These are phyloP conservation scores for Herpetomonas tarakana DNA, from an alignment of 208 protist genomes.

Conservation along the genomic window DNA sequence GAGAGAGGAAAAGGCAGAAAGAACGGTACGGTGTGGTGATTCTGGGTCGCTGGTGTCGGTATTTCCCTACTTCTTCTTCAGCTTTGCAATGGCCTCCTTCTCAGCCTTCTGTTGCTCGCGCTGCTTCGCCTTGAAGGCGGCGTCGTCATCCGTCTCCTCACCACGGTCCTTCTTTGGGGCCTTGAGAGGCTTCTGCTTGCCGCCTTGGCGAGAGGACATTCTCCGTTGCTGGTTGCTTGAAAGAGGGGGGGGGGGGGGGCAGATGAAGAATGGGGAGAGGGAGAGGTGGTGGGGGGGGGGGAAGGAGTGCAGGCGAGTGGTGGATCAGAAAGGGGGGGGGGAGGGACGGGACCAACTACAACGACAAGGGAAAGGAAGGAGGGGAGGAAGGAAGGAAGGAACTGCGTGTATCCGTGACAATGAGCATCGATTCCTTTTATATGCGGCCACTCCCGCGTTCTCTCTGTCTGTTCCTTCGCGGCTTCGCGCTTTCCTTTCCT, in stretches of 20 bases:
- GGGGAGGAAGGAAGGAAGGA: neutral
- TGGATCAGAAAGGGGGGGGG: too few relatives aligned
- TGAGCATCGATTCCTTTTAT: too few relatives aligned
- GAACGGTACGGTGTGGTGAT: too few relatives aligned
- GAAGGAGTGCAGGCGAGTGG: neutral
- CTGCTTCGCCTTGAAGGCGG: conserved; percentile 73
- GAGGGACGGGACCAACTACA: neutral
- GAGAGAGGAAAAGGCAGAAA: too few relatives aligned
- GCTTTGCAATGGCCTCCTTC: conserved; percentile 85
- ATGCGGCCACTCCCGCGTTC: too few relatives aligned
- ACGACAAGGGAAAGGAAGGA: neutral
- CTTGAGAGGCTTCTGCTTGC: conserved; percentile 90
- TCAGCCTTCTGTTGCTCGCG: conserved; percentile 84
- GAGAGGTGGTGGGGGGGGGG: neutral
- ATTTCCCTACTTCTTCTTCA: conserved; percentile 64
- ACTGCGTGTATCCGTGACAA: too few relatives aligned
- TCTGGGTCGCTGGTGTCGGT: too few relatives aligned
- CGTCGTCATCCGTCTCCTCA: conserved; percentile 71
- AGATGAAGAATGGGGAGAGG: conserved; percentile 4
- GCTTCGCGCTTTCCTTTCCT: too few relatives aligned
- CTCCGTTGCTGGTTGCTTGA: conserved; percentile 12
- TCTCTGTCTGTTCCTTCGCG: too few relatives aligned
- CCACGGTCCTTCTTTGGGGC: conserved; percentile 76
- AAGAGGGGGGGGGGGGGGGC: too few relatives aligned
- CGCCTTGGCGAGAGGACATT: conserved; percentile 84